Evolutionary conservation across 2,329 filamentous ascomycete species (phyloP), one percentile per base, ranked within the genome.

Genomic region (Fusarium acutatum): DNA sequence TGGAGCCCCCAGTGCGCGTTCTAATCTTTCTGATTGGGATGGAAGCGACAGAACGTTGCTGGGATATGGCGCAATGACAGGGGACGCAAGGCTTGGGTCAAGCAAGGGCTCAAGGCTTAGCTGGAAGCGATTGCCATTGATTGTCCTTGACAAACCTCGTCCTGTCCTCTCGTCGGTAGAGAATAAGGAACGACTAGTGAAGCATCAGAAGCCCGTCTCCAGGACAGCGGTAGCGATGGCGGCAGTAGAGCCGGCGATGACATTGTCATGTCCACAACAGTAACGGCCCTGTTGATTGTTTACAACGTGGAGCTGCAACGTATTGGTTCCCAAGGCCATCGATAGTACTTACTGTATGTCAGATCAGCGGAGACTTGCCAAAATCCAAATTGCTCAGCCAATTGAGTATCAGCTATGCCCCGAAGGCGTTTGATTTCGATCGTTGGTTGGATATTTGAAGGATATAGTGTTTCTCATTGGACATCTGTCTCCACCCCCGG

Each of bases 61-160:
- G 58, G 71, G 73, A 75, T 77, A 77, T 77, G 75, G 75, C 75
- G 75, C 75, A 77, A 77, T 73, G 60, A 61, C 73, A 77, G 66
- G 75, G 75, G 47, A 57, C 47, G 54, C 69, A 76, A 73, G 69
- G 75, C 75, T 77, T 68, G 65, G 64, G 60, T 66, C 64, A 73
- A 70, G 64, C 64, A 73, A 70, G 60, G 54, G 35, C 35, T 64
- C 56, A 44, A 58, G 57, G 44, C 67, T 60, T 64, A 67, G 72
- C 59, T 67, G 63, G 64, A 61, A 53, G 53, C 44, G 52, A 66
- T 63, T 61, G 47, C 61, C 46, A 63, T 60, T 70, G 60, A 68
- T 74, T 66, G 64, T 68, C 40, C 52, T 72, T n/a, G 35, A 56
- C 41, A 58, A 49, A 26, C 34, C 32, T 57, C 22, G 26, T 34